phyloP scores from a whole-genome alignment of 768 basidiomycete species.

The Phaffia tasmanica region DNA sequence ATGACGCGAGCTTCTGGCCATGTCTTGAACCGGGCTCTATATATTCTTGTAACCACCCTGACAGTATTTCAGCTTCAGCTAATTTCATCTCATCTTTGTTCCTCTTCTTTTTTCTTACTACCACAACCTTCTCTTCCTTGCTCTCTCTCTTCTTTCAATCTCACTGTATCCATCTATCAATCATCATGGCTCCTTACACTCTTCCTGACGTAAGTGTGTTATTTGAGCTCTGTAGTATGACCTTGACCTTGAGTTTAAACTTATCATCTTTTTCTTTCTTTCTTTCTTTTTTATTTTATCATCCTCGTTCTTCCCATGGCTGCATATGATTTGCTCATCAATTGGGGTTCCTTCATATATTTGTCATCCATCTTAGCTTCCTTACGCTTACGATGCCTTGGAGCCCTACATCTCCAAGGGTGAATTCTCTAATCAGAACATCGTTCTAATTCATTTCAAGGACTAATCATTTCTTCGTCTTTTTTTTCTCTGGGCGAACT shows the following conservation, averaged over 20 bases:
- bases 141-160: neutral
- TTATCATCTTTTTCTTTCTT: neutral
- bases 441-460: neutral
- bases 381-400: constrained; percentile 75
- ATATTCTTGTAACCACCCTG: no score
- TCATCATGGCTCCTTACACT: constrained; percentile 20
- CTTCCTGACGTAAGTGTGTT: constrained; percentile 4
- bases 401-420: constrained; percentile 73
- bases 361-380: constrained; percentile 41
- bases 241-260: neutral
- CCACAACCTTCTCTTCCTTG: neutral
- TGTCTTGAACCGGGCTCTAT: no score
- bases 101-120: constrained; percentile 5
- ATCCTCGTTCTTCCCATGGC: neutral
- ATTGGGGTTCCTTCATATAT: no score
- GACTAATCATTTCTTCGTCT: neutral
- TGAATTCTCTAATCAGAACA: neutral
- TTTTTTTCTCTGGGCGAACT: neutral
- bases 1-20: no score
- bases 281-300: neutral
- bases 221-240: neutral
- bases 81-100: neutral
- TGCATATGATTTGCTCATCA: neutral
- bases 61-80: no score
- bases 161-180: neutral